A percentile compares a stretch with the other conserved stretches of the same genome.
These are phyloP conservation scores for Aspergillus pseudoglaucus DNA, from an alignment of 2,329 filamentous ascomycete genomes.

Conservation along the genomic window DNA sequence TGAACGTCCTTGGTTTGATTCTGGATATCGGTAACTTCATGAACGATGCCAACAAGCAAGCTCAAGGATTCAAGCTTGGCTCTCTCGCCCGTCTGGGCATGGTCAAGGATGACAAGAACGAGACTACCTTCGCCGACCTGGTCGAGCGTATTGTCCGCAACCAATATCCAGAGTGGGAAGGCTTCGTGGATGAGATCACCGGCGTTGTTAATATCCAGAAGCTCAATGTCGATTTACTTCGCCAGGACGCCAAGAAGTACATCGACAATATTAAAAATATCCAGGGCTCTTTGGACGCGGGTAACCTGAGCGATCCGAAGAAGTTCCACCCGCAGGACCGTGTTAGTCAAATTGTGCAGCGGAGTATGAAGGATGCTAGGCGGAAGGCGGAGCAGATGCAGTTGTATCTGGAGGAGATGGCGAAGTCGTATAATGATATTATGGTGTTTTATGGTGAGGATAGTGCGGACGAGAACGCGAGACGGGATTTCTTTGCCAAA, in stretches of 20 bases:
- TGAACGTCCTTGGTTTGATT: conserved; percentile 94
- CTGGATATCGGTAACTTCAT: conserved; percentile 99
- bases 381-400: conserved; percentile 95
- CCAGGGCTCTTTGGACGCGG: conserved; percentile 82
- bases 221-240: conserved; percentile 89
- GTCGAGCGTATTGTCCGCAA: conserved; percentile 94
- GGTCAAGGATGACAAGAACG: conserved; percentile 99
- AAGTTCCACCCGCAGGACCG: conserved; percentile 97
- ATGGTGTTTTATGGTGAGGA: conserved; percentile 97
- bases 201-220: conserved; percentile 76
- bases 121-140: conserved; percentile 89
- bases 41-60: conserved; percentile 99
- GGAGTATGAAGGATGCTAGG: conserved; percentile 92
- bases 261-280: conserved; percentile 93
- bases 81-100: conserved; percentile 88
- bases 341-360: conserved; percentile 82
- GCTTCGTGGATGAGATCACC: conserved; percentile 74
- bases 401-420: conserved; percentile 89
- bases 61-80: conserved; percentile 93
- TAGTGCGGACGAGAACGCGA: conserved; percentile 80
- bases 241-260: conserved; percentile 80
- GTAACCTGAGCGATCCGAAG: conserved; percentile 91
- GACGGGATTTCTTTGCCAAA: conserved; percentile 92
- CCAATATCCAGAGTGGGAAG: conserved; percentile 94
- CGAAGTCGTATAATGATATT: conserved; percentile 84